Conservation (phyloP, 306 rosid genomes). For the Glycine latifolia region DNA sequence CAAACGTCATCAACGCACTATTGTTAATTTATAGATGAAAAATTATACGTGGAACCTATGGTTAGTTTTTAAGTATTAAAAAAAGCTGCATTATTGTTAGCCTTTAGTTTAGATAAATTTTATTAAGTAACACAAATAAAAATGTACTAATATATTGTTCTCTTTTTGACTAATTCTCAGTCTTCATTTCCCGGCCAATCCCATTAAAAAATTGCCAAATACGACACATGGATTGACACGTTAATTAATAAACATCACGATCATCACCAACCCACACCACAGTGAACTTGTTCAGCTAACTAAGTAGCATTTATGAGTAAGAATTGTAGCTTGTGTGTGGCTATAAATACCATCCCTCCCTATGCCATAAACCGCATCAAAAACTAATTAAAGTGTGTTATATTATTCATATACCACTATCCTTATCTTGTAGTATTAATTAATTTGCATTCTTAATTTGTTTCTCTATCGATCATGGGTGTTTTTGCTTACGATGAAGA, state of each 20-base stretch:
- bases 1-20: too few species aligned
- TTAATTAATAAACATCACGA: not conserved
- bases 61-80: not conserved
- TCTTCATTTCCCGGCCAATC: not conserved
- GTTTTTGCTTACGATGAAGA: conserved; percentile 43
- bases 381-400: not conserved
- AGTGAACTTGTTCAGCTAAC: not conserved
- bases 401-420: too few species aligned
- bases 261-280: not conserved
- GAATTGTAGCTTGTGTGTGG: not conserved
- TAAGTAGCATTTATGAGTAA: not conserved
- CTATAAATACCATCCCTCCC: conserved; percentile 33
- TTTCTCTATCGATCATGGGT: conserved; percentile 45
- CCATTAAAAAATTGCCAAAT: not conserved
- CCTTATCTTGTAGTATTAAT: too few species aligned
- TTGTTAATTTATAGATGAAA: too few species aligned
- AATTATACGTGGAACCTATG: too few species aligned
- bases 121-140: not conserved
- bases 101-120: not conserved
- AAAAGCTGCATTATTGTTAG: not conserved
- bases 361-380: conserved; percentile 9
- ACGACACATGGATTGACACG: too few species aligned
- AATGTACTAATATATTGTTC: not conserved
- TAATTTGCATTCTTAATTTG: too few species aligned
- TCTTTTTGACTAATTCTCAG: not conserved